phyloP scores from a whole-genome alignment of 257 asterid genomes.

The Solanum arcanum region DNA sequence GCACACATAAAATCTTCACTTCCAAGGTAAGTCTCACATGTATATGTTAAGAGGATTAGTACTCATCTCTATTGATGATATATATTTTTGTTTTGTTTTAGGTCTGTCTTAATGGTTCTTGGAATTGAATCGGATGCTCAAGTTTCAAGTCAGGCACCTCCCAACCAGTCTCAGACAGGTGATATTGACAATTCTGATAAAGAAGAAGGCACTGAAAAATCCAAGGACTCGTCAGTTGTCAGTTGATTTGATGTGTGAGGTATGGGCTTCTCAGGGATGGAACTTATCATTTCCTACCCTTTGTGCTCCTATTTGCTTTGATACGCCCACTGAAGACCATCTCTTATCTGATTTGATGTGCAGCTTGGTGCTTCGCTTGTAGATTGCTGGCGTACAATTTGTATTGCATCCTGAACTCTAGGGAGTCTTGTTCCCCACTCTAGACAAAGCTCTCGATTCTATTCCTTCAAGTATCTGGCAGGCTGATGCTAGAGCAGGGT shows the following conservation, averaged over 20 bases:
- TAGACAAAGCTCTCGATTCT: not conserved
- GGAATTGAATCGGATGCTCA: constrained; percentile 39
- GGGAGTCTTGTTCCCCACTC: not conserved
- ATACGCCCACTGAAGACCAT: not conserved
- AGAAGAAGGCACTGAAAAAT: constrained; percentile 42
- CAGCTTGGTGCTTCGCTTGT: not conserved
- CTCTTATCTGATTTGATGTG: not conserved
- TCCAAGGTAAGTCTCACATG: constrained; percentile 55
- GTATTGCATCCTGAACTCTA: not conserved
- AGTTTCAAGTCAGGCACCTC: not conserved
- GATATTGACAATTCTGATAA: constrained; percentile 45
- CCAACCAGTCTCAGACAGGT: constrained; percentile 26
- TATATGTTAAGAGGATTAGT: not conserved
- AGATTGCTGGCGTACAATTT: not conserved
- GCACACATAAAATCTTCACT: constrained; percentile 69
- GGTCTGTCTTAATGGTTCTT: constrained; percentile 69
- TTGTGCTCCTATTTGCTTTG: not conserved
- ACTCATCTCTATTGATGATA: not conserved
- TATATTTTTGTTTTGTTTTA: constrained; percentile 11
- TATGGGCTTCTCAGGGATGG: not conserved
- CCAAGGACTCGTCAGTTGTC: constrained; percentile 50
- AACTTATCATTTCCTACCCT: not conserved
- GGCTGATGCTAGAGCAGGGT: not conserved
- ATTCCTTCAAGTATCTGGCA: not conserved
- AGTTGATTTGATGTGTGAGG: constrained; percentile 10